These are phyloP conservation scores for Dalbergia cultrata DNA, from an alignment of 306 rosid species.

Conservation along the genomic window DNA sequence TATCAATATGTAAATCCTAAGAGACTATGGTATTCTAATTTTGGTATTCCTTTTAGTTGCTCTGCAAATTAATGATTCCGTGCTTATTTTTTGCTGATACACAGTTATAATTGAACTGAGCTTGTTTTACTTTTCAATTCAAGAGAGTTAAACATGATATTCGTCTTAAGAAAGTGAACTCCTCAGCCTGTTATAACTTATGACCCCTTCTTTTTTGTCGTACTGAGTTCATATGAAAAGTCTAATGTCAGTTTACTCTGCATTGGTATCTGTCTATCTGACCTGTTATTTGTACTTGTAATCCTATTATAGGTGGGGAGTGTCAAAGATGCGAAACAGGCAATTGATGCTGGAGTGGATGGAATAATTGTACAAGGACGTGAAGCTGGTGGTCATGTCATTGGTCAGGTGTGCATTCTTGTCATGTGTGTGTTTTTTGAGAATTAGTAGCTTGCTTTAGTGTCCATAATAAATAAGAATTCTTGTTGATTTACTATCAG, in stretches of 20 bases:
- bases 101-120: background rate
- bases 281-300: constrained; percentile 28
- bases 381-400: constrained; percentile 96
- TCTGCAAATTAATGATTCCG: constrained; percentile 2
- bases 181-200: background rate
- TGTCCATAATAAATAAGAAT: background rate
- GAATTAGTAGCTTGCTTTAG: background rate
- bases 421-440: background rate
- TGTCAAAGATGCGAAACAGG: constrained; percentile 63
- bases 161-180: background rate
- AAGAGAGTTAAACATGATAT: constrained; percentile 13
- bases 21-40: background rate
- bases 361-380: constrained; percentile 87
- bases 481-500: background rate
- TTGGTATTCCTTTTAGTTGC: background rate
- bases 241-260: background rate
- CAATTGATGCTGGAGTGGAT: constrained; percentile 75
- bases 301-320: constrained; percentile 66
- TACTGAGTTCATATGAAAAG: constrained; percentile 11
- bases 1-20: background rate
- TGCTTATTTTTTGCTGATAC: background rate
- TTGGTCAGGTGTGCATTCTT: constrained; percentile 69
- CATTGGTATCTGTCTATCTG: background rate
- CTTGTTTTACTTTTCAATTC: background rate
- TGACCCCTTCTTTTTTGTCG: background rate